These are phyloP conservation scores for Zygosaccharomyces pseudorouxii DNA, from an alignment of 805 yeast species.

Conservation along the genomic window DNA sequence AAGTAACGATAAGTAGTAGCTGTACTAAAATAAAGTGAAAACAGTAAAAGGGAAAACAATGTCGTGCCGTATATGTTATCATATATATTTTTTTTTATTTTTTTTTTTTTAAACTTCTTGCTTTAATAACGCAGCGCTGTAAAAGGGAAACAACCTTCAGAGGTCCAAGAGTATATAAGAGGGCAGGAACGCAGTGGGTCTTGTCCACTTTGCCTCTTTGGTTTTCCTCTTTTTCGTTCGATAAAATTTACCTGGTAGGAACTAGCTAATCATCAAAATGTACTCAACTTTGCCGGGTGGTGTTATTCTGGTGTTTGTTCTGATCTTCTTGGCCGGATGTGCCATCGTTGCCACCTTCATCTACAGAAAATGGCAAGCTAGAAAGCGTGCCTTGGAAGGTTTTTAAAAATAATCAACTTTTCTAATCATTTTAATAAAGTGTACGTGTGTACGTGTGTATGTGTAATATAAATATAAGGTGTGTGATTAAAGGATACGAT, in stretches of 20 bases:
- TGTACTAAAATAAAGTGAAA: too few species aligned
- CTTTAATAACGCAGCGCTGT: constrained; percentile 1
- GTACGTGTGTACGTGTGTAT: constrained; percentile 7
- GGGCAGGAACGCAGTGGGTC: not conserved
- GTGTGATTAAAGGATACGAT: not conserved
- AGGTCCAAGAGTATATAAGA: not conserved
- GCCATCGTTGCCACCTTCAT: constrained; percentile 30
- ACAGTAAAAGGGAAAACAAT: constrained; percentile 16
- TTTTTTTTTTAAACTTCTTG: not conserved
- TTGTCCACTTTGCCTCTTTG: not conserved
- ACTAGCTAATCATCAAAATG: not conserved
- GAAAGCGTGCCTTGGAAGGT: constrained; percentile 38
- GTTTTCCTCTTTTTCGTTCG: not conserved
- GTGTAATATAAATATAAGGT: constrained; percentile 5
- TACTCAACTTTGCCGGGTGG: constrained; percentile 62
- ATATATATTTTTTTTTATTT: not conserved
- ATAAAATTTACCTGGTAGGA: not conserved
- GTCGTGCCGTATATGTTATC: constrained; percentile 5
- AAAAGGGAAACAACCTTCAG: not conserved
- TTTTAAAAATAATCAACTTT: constrained; percentile 23
- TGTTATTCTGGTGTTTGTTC: constrained; percentile 62
- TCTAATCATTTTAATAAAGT: constrained; percentile 3
- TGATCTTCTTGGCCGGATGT: constrained; percentile 34
- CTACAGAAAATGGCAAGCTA: constrained; percentile 35
- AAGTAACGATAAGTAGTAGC: constrained; percentile 5